Evolutionary conservation across 257 asterid genomes (phyloP).

Genomic region (Solanum paucissectum): DNA sequence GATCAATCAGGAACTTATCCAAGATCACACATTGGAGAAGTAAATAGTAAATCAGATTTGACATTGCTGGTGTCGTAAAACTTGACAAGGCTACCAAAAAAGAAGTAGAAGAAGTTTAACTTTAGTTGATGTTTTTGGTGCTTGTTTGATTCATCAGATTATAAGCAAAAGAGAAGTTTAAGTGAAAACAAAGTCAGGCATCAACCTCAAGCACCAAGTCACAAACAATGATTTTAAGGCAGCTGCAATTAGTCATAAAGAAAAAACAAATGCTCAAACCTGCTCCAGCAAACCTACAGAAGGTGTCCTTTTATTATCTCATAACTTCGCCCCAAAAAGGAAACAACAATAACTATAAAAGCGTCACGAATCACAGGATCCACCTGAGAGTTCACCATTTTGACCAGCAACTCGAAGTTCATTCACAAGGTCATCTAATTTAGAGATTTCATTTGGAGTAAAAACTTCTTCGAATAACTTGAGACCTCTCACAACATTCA

Average conservation of each 20-base stretch:
- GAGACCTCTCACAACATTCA: constrained; percentile 91
- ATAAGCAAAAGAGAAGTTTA: not conserved
- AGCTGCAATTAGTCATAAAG: constrained; percentile 16
- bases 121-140: not conserved
- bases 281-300: constrained; percentile 62
- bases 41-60: not conserved
- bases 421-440: constrained; percentile 67
- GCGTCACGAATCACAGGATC: constrained; percentile 83
- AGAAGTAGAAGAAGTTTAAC: not conserved
- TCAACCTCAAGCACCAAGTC: not conserved
- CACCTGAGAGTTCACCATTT: constrained; percentile 99
- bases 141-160: not conserved
- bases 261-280: constrained; percentile 60
- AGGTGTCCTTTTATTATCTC: constrained; percentile 63
- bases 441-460: constrained; percentile 63
- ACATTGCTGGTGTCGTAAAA: not conserved
- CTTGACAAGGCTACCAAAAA: not conserved
- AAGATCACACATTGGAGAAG: not conserved
- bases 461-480: constrained; percentile 78
- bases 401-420: constrained; percentile 91
- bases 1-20: not conserved
- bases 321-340: constrained; percentile 71
- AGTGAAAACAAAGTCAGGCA: not conserved
- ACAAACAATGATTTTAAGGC: not conserved
- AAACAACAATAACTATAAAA: constrained; percentile 70